A percentile compares a stretch with the other conserved stretches of the same genome.
phyloP scores from a whole-genome alignment of 2,329 filamentous ascomycete species.

The Verticillium longisporum region DNA sequence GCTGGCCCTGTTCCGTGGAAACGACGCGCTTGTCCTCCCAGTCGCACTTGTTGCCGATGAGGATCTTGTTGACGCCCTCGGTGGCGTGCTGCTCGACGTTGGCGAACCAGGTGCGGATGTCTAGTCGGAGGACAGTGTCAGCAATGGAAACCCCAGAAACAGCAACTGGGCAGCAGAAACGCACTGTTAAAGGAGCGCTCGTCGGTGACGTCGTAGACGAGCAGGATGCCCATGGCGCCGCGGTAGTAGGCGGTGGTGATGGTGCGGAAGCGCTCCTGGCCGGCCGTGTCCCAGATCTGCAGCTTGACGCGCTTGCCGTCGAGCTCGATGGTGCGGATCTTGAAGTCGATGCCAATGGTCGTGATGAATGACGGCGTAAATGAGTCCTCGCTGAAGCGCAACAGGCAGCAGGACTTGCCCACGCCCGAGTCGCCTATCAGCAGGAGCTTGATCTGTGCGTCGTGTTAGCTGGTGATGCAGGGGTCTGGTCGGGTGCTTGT shows the following conservation, averaged over 20 bases:
- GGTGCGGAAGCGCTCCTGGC: constrained; percentile 98
- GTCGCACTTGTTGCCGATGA: constrained; percentile 99
- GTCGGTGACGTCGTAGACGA: constrained; percentile 99
- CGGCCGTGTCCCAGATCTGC: constrained; percentile 99
- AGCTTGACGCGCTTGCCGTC: constrained; percentile 98
- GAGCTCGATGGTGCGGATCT: constrained; percentile 97
- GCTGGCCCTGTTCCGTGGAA: constrained; percentile 86
- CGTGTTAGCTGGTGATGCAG: constrained; percentile 2
- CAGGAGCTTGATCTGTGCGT: constrained; percentile 80
- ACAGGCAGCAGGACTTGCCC: constrained; percentile 92
- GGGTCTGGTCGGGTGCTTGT: not conserved
- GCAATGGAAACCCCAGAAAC: not conserved
- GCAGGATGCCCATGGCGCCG: constrained; percentile 97
- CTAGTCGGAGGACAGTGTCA: constrained; percentile 35
- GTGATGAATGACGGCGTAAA: constrained; percentile 98
- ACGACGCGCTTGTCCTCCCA: constrained; percentile 99
- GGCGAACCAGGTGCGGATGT: constrained; percentile 99
- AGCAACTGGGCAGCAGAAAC: constrained; percentile 18
- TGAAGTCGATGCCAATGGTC: constrained; percentile 99
- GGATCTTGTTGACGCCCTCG: constrained; percentile 98
- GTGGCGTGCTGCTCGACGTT: constrained; percentile 99
- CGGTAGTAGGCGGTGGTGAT: constrained; percentile 99
- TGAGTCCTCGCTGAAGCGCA: constrained; percentile 95
- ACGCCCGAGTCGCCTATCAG: constrained; percentile 96
- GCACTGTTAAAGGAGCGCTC: constrained; percentile 99